Evolutionary conservation across 179 eudicot species (phyloP).

Genomic region (Silene vulgaris): DNA sequence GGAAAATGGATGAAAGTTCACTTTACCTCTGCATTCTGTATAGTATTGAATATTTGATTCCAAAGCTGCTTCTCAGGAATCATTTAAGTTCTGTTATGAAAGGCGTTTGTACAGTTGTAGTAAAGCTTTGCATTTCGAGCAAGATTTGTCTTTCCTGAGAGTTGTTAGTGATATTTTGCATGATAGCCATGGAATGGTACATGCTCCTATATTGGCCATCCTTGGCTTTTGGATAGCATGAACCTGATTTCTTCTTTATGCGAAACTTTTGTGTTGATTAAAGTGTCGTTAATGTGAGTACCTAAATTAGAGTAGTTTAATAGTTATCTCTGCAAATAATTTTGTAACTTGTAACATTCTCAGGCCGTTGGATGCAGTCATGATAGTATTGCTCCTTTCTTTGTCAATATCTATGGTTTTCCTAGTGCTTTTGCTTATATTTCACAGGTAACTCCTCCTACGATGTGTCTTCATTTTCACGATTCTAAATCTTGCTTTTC

Average conservation of each 20-base stretch:
- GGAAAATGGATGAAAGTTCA: neutral
- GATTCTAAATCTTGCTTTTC: neutral
- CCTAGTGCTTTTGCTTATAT: conserved; percentile 65
- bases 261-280: neutral
- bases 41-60: neutral
- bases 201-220: neutral
- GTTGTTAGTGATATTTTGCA: neutral
- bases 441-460: conserved; percentile 51
- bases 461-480: conserved; percentile 1
- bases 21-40: too few species aligned
- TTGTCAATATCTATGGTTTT: conserved; percentile 58
- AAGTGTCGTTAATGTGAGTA: neutral
- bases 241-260: neutral
- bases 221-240: neutral
- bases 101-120: neutral
- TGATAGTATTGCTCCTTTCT: conserved; percentile 55
- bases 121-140: neutral
- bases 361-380: conserved; percentile 81
- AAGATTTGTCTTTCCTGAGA: neutral
- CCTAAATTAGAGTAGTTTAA: neutral
- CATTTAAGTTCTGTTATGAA: neutral
- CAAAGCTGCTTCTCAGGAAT: neutral
- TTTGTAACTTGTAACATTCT: conserved; percentile 11
- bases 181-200: neutral
- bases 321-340: neutral